A percentile compares a stretch with the other conserved stretches of the same genome.
Conservation (phyloP, 139 green algal genomes). For the Chlorella sp. region DNA sequence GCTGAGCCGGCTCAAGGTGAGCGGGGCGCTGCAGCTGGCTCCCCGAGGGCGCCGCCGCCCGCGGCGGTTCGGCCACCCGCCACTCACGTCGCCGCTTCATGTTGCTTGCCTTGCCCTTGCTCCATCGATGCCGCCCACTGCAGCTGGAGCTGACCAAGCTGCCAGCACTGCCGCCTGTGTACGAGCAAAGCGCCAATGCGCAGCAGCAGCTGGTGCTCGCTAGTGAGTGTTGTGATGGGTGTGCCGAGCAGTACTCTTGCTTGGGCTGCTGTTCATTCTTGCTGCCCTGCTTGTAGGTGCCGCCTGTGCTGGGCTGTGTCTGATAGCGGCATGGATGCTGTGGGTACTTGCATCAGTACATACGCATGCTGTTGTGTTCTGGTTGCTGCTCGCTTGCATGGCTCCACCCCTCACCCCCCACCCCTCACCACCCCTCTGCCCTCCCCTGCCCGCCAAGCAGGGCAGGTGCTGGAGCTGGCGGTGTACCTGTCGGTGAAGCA, state of each 20-base stretch:
- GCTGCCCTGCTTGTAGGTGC: not conserved
- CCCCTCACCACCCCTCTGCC: not conserved
- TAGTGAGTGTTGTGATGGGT: constrained; percentile 60
- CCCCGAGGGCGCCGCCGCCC: not conserved
- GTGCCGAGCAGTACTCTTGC: too few relatives aligned
- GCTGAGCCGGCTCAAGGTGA: constrained; percentile 49
- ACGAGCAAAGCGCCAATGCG: constrained; percentile 64
- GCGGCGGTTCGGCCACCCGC: not conserved
- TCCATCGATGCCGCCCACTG: not conserved
- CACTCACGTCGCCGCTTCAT: too few relatives aligned
- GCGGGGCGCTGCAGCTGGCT: not conserved
- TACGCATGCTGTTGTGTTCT: too few relatives aligned
- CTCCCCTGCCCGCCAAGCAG: constrained; percentile 43
- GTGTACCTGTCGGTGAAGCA: constrained; percentile 82
- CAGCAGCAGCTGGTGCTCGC: constrained; percentile 82
- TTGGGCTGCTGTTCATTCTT: not conserved
- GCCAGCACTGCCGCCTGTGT: constrained; percentile 74
- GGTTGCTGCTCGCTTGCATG: too few relatives aligned
- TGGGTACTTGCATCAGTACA: too few relatives aligned
- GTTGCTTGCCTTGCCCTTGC: not conserved
- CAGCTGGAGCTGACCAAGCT: constrained; percentile 88
- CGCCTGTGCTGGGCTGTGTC: too few relatives aligned
- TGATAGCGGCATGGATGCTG: too few relatives aligned
- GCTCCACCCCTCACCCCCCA: not conserved
- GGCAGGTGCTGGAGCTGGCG: constrained; percentile 90